phyloP scores from a whole-genome alignment of 1,284 basidiomycete genomes.

The Bondarzewia mesenterica region DNA sequence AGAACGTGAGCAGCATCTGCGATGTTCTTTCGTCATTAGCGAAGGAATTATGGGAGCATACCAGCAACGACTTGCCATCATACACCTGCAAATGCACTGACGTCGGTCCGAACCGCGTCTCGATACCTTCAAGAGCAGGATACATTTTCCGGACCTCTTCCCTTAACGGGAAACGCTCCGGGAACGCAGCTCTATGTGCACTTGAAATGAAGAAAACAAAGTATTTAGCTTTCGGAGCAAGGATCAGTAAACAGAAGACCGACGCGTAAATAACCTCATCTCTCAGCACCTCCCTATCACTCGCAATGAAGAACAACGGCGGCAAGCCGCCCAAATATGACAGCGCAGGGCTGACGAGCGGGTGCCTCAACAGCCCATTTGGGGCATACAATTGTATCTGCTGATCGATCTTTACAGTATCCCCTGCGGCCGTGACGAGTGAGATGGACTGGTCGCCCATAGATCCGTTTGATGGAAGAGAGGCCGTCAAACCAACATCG shows the following conservation, averaged over 20 bases:
- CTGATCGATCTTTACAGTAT: slow-evolving; percentile 45
- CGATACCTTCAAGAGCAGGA: slow-evolving; percentile 60
- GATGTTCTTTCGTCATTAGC: not conserved
- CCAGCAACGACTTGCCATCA: slow-evolving; percentile 41
- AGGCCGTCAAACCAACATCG: slow-evolving; percentile 36
- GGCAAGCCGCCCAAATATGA: slow-evolving; percentile 89
- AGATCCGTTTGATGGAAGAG: slow-evolving; percentile 29
- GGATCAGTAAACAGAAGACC: slow-evolving; percentile 1
- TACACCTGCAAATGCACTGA: slow-evolving; percentile 89
- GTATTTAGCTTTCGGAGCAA: not conserved
- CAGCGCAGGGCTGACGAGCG: slow-evolving; percentile 77
- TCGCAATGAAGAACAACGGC: slow-evolving; percentile 79
- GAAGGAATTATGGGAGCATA: not conserved
- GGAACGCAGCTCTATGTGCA: slow-evolving; percentile 89
- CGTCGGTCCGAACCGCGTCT: slow-evolving; percentile 59
- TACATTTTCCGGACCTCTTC: slow-evolving; percentile 56
- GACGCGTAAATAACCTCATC: slow-evolving; percentile 92
- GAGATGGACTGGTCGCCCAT: slow-evolving; percentile 32
- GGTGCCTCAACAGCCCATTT: slow-evolving; percentile 79
- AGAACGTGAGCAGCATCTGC: slow-evolving; percentile 69
- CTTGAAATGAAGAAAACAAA: slow-evolving; percentile 31
- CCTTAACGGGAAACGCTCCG: slow-evolving; percentile 62
- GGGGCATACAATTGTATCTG: slow-evolving; percentile 90
- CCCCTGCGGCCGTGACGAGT: slow-evolving; percentile 37
- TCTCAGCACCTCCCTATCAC: slow-evolving; percentile 87